Percentiles rank a stretch among this genome's conserved stretches.
Evolutionary conservation across 768 basidiomycete genomes (phyloP).

Genomic region (Leccinum subgranulosum): DNA sequence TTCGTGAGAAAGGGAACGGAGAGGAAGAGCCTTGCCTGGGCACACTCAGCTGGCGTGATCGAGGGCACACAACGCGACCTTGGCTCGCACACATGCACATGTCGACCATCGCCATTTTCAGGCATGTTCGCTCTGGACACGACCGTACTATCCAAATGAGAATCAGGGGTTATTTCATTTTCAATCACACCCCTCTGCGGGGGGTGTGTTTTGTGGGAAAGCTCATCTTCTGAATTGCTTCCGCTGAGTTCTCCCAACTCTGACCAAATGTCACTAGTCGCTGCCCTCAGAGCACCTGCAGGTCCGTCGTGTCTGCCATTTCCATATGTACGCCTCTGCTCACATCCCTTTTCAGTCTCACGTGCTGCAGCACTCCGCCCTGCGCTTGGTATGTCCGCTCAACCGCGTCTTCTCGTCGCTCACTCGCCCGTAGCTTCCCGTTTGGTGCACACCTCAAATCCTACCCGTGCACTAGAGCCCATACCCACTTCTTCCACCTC

Average conservation of each 20-base stretch:
- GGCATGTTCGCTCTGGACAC: background rate
- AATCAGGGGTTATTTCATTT: slow-evolving; percentile 11
- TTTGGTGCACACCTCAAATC: slow-evolving; percentile 52
- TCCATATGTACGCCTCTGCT: slow-evolving; percentile 28
- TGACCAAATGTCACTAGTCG: slow-evolving; percentile 40
- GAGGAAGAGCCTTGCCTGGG: background rate
- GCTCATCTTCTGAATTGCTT: background rate
- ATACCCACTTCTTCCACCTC: slow-evolving; percentile 43
- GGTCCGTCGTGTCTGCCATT: slow-evolving; percentile 32
- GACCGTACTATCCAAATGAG: background rate
- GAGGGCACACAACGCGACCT: background rate
- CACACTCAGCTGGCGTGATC: background rate
- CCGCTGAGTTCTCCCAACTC: background rate
- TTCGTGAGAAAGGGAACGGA: slow-evolving; percentile 27
- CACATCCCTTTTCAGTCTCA: background rate
- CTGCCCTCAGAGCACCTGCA: slow-evolving; percentile 31
- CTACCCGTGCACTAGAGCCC: slow-evolving; percentile 39
- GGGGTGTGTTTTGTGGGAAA: slow-evolving; percentile 22
- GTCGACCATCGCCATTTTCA: background rate
- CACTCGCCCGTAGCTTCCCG: slow-evolving; percentile 41
- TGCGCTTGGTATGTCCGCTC: slow-evolving; percentile 40
- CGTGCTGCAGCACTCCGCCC: slow-evolving; percentile 47
- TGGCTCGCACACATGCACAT: background rate
- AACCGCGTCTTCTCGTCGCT: slow-evolving; percentile 9
- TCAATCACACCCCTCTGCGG: background rate